phyloP scores from a whole-genome alignment of 164 flowering plant genomes.

The Euptelea pleiosperma region DNA sequence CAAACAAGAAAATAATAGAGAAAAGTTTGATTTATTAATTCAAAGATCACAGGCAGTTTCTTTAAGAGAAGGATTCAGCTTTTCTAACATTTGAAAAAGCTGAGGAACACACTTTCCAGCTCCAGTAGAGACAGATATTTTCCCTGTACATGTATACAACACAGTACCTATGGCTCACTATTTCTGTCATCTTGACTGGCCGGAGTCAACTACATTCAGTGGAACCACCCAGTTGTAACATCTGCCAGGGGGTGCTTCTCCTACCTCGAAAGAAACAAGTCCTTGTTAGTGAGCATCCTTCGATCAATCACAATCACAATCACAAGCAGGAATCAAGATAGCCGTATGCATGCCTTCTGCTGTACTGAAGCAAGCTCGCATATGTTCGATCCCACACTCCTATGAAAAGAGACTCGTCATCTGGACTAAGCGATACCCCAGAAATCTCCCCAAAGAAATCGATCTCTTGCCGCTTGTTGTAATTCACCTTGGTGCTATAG shows the following conservation, averaged over 20 bases:
- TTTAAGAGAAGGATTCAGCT: no score
- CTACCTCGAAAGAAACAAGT: no score
- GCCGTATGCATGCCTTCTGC: constrained; percentile 34
- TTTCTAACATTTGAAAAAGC: no score
- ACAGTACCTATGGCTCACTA: neutral
- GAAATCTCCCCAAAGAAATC: constrained; percentile 76
- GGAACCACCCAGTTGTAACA: neutral
- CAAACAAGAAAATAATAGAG: no score
- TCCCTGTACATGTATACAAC: neutral
- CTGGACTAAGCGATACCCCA: constrained; percentile 62
- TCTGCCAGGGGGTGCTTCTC: neutral
- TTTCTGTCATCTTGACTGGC: neutral
- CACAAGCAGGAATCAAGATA: constrained; percentile 48
- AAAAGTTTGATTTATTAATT: no score
- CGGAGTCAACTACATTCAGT: neutral
- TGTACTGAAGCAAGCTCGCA: constrained; percentile 61
- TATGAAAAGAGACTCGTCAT: constrained; percentile 50
- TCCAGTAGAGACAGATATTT: neutral
- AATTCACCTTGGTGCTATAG: constrained; percentile 37
- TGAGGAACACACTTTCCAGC: no score
- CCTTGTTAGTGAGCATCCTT: no score
- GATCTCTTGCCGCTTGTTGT: constrained; percentile 51
- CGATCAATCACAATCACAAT: no score
- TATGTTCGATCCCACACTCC: constrained; percentile 71
- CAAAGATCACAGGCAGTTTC: no score